Evolutionary conservation across 2,329 filamentous ascomycete genomes (phyloP), one percentile per base, ranked within the genome.

Genomic region (Teratosphaeria epicoccoides): DNA sequence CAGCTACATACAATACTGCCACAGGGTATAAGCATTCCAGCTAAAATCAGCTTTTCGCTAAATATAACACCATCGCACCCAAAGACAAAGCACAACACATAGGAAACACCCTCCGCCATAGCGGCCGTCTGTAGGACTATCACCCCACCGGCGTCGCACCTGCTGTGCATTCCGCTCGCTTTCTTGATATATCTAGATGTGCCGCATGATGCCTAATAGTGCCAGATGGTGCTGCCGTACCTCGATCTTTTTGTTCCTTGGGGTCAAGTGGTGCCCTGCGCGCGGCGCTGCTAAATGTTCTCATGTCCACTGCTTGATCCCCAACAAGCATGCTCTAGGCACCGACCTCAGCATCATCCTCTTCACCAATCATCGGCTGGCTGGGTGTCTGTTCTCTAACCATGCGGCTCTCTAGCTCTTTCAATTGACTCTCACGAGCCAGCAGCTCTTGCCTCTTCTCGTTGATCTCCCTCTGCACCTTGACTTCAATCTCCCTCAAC

Each of bases 391-490:
- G 63, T 56, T 68, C 64, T 70, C 90, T 84, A 68, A 90, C 84
- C 91, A 97, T 96, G 68, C 91, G 86, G 57, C 90, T 91, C 75
- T 97, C 91, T 69, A 98, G 96, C 78, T 98, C 93, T 74, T 93
- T 91, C 64, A 98, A 83, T 76, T 98, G 93, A 67, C 89, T 95
- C 77, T 98, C 93, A 72, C 93, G 89, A 59, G 93, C 93, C 73
- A 98, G 71, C 57, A 98, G 81, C 75, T 98, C 93, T 76, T 98
- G 93, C 76, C 93, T 85, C 83, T 98, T 98, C 82, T 97, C 93
- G 76, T 96, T 95, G 78, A 98, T 98, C 75, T 98, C 93, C 69
- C 93, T 88, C 77, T 98, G 93, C 58, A 98, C 93, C 84, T 98
- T 98, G 77, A 96, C 79, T 71, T 98, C 93, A 70, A 98, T 97